Evolutionary conservation across 1,139 yeast species (phyloP).

Genomic region (Lodderomyces pseudojiufengensis): DNA sequence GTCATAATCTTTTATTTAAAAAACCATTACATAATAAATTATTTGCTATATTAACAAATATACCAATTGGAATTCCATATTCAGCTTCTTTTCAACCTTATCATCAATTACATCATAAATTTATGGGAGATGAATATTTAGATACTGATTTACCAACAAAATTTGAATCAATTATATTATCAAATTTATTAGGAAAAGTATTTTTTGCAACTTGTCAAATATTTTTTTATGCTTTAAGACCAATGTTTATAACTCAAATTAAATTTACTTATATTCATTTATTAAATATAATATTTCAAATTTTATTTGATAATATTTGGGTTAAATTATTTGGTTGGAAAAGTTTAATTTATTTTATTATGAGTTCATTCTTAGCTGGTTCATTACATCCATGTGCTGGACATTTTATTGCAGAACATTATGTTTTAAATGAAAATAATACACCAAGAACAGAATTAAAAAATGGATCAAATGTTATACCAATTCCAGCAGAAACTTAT

Average conservation of each 20-base stretch:
- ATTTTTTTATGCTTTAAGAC: constrained; percentile 83
- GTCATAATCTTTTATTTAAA: constrained; percentile 83
- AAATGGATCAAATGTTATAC: constrained; percentile 25
- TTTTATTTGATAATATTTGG: constrained; percentile 53
- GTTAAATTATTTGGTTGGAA: constrained; percentile 61
- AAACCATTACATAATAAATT: constrained; percentile 73
- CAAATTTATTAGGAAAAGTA: constrained; percentile 80
- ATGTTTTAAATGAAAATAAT: constrained; percentile 63
- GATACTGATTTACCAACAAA: constrained; percentile 88
- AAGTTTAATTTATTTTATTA: constrained; percentile 60
- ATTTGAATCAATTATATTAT: constrained; percentile 68
- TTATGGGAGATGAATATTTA: constrained; percentile 76
- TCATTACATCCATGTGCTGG: constrained; percentile 94
- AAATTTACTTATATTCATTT: constrained; percentile 73
- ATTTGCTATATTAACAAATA: constrained; percentile 71
- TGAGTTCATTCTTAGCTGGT: constrained; percentile 85
- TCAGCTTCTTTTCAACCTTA: constrained; percentile 90
- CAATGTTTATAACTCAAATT: constrained; percentile 77
- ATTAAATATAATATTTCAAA: constrained; percentile 61
- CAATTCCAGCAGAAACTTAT: constrained; percentile 72
- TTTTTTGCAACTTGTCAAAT: constrained; percentile 90
- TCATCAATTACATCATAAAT: constrained; percentile 88
- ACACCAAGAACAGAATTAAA: constrained; percentile 21
- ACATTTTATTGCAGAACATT: constrained; percentile 92
- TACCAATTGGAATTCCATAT: constrained; percentile 88